phyloP scores from a whole-genome alignment of 2,329 filamentous ascomycete genomes.

The Daldinia sp. region DNA sequence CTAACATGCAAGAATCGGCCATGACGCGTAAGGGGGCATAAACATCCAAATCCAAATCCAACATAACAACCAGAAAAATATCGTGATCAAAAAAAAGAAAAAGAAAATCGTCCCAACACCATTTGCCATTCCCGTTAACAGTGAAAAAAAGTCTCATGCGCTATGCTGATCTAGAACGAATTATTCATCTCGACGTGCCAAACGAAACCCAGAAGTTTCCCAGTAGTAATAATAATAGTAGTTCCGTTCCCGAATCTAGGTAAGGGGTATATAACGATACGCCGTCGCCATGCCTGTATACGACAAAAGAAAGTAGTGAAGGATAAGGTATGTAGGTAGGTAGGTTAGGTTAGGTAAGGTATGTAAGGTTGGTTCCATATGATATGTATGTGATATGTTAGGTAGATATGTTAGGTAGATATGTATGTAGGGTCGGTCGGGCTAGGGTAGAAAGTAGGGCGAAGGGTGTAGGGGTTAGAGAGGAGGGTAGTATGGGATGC shows the following conservation, averaged over 20 bases:
- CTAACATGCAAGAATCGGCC: constrained; percentile 16
- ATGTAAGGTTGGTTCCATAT: too few species aligned
- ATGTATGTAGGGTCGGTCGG: not conserved
- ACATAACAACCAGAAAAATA: not conserved
- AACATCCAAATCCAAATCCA: constrained; percentile 7
- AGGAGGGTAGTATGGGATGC: not conserved
- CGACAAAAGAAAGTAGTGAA: constrained; percentile 27
- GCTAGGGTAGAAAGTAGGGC: too few species aligned
- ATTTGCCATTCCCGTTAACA: constrained; percentile 13
- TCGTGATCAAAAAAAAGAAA: not conserved
- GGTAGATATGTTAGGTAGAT: not conserved
- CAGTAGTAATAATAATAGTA: not conserved
- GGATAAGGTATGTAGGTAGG: not conserved
- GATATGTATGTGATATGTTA: not conserved
- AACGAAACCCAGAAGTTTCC: constrained; percentile 13
- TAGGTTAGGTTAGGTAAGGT: not conserved
- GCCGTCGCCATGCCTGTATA: constrained; percentile 38
- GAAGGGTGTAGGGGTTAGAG: not conserved
- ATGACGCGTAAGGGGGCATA: constrained; percentile 24
- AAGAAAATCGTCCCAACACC: constrained; percentile 12
- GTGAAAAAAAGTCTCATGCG: constrained; percentile 13
- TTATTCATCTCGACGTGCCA: constrained; percentile 23
- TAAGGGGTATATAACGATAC: constrained; percentile 35
- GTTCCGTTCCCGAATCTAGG: constrained; percentile 6
- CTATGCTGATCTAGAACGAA: constrained; percentile 24